Evolutionary conservation across 2,329 filamentous ascomycete genomes (phyloP).

Genomic region (Monilinia laxa): DNA sequence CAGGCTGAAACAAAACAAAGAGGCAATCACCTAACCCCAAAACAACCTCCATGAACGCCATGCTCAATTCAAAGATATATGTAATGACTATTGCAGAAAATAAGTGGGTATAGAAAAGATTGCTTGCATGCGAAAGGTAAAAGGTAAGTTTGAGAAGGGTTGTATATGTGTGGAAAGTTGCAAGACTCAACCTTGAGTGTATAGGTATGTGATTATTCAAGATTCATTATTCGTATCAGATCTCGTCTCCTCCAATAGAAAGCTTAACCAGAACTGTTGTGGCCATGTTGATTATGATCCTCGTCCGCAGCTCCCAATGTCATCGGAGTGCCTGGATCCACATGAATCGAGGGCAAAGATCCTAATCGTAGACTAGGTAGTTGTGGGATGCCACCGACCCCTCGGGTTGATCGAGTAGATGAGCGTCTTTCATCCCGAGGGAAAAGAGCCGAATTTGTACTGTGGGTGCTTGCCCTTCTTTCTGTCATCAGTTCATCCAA

Average conservation of each 20-base stretch:
- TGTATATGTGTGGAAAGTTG: background rate
- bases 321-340: constrained; percentile 45
- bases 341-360: constrained; percentile 56
- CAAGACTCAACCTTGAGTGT: background rate
- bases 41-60: background rate
- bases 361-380: constrained; percentile 54
- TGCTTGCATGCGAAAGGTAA: background rate
- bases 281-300: background rate
- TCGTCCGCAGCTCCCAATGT: constrained; percentile 10
- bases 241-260: background rate
- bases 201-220: constrained; percentile 17
- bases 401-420: constrained; percentile 34
- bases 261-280: background rate
- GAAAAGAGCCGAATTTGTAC: constrained; percentile 5
- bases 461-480: constrained; percentile 26
- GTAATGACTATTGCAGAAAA: constrained; percentile 1
- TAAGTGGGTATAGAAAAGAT: constrained; percentile 12
- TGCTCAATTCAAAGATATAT: constrained; percentile 6
- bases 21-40: background rate
- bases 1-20: background rate
- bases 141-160: background rate
- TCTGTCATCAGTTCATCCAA: constrained; percentile 27
- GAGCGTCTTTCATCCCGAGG: constrained; percentile 15
- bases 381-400: constrained; percentile 47
- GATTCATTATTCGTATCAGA: constrained; percentile 19